Evolutionary conservation across 177 flowering plant genomes (phyloP).

Genomic region (Vitis hybrid): DNA sequence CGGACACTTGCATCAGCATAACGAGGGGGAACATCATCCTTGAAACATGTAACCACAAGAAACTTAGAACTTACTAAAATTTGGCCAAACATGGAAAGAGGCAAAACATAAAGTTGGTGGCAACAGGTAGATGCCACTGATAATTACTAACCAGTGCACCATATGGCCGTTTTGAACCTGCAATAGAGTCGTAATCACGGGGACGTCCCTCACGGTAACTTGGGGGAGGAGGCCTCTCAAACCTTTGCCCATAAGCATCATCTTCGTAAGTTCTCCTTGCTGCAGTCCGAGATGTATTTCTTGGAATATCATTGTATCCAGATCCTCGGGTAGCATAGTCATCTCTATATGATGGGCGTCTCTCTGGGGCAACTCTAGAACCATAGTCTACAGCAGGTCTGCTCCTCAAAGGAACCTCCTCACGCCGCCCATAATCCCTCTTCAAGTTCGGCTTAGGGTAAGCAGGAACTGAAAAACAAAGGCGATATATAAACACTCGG

Average conservation of each 20-base stretch:
- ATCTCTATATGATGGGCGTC: slow-evolving; percentile 70
- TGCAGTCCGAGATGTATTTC: slow-evolving; percentile 52
- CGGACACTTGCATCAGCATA: slow-evolving; percentile 74
- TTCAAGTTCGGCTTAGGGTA: slow-evolving; percentile 77
- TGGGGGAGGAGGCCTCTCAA: slow-evolving; percentile 81
- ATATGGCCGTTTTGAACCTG: slow-evolving; percentile 92
- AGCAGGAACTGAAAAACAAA: slow-evolving; percentile 54
- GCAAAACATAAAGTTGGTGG: background rate
- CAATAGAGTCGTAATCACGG: slow-evolving; percentile 74
- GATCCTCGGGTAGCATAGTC: slow-evolving; percentile 72
- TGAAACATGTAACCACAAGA: background rate
- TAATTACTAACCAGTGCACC: slow-evolving; percentile 60
- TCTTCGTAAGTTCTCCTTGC: slow-evolving; percentile 73
- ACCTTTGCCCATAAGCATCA: slow-evolving; percentile 76
- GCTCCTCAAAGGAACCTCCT: slow-evolving; percentile 76
- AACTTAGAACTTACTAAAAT: background rate
- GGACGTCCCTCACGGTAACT: slow-evolving; percentile 74
- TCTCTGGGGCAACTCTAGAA: slow-evolving; percentile 60
- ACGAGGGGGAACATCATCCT: slow-evolving; percentile 92
- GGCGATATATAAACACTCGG: background rate
- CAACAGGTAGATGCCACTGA: background rate
- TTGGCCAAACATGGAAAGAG: background rate
- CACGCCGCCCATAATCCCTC: slow-evolving; percentile 73
- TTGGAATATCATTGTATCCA: slow-evolving; percentile 61
- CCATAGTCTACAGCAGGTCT: slow-evolving; percentile 71